Evolutionary conservation across 345 rosid species (phyloP).

Genomic region (Firmiana major): DNA sequence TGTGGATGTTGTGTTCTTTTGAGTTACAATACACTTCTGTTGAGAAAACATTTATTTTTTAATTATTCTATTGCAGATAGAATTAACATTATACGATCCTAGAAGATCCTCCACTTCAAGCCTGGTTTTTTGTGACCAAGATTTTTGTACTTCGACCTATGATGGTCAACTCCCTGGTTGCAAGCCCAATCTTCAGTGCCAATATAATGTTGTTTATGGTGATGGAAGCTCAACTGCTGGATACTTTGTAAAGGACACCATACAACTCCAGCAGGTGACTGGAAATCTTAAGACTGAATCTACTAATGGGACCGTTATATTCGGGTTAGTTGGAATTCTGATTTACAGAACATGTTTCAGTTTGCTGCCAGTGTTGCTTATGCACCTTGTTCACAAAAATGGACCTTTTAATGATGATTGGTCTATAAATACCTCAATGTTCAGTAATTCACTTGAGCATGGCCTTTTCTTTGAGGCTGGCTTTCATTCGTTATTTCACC

Average conservation of each 20-base stretch:
- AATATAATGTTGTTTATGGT: conserved; percentile 63
- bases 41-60: not conserved
- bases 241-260: conserved; percentile 54
- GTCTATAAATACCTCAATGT: not conserved
- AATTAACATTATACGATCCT: conserved; percentile 50
- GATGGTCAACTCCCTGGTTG: conserved; percentile 47
- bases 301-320: conserved; percentile 47
- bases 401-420: not conserved
- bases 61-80: conserved; percentile 39
- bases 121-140: conserved; percentile 48
- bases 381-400: not conserved
- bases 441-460: conserved; percentile 2
- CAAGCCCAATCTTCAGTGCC: conserved; percentile 40
- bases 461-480: not conserved
- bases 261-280: conserved; percentile 45
- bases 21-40: not conserved
- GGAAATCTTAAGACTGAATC: conserved; percentile 49
- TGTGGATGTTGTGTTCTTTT: not conserved
- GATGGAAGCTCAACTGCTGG: conserved; percentile 82
- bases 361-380: not conserved
- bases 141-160: conserved; percentile 50
- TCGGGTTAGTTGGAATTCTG: conserved; percentile 52
- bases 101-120: conserved; percentile 41
- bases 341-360: not conserved
- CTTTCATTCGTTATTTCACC: not conserved